These are phyloP conservation scores for Heimioporus punctisporus DNA, from an alignment of 1,284 basidiomycete species.

Conservation along the genomic window DNA sequence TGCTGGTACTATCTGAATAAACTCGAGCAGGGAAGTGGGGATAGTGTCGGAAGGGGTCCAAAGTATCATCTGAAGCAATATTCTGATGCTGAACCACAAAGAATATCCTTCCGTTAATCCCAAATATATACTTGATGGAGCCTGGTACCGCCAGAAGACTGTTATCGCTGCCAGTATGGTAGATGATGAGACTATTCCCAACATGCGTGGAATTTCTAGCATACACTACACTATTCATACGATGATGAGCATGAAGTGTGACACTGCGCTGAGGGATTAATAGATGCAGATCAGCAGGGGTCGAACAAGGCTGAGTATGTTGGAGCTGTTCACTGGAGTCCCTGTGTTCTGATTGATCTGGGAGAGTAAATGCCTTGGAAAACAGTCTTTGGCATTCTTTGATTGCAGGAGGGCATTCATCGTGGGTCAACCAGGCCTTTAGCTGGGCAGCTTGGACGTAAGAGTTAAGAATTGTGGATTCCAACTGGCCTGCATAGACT, in stretches of 20 bases:
- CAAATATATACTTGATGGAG: constrained; percentile 11
- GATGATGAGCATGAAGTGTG: background rate
- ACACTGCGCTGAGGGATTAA: background rate
- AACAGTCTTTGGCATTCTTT: constrained; percentile 6
- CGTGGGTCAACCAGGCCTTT: background rate
- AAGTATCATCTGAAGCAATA: background rate
- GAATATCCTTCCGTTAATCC: background rate
- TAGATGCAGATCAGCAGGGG: background rate
- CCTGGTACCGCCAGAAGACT: background rate
- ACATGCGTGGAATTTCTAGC: background rate
- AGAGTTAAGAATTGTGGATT: background rate
- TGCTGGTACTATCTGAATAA: background rate
- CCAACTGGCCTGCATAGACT: constrained; percentile 2
- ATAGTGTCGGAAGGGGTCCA: background rate
- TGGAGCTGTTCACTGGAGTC: background rate
- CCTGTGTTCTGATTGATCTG: background rate
- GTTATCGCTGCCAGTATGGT: background rate
- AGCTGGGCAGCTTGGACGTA: constrained; percentile 2
- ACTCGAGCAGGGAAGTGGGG: background rate
- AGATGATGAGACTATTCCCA: constrained; percentile 6
- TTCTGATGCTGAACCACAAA: background rate
- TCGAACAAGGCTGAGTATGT: background rate
- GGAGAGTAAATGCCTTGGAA: background rate
- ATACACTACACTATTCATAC: background rate
- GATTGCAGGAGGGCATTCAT: constrained; percentile 1